These are phyloP conservation scores for Ceratobasidium theobromae DNA, from an alignment of 1,284 basidiomycete species.

Conservation along the genomic window DNA sequence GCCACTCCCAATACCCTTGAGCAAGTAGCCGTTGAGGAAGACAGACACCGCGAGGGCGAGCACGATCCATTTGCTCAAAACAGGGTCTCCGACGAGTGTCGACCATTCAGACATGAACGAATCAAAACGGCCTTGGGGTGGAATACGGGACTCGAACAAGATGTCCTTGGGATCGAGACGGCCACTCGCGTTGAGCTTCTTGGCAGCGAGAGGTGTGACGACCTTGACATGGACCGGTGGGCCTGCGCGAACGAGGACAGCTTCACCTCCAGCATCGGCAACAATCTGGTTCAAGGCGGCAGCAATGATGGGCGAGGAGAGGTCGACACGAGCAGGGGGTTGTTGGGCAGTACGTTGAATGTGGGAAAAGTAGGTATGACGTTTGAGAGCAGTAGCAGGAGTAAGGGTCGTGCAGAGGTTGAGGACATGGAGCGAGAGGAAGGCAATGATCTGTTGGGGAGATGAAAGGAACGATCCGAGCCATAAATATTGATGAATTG, in stretches of 20 bases:
- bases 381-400: conserved; percentile 63
- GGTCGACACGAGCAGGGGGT: conserved; percentile 30
- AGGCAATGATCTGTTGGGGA: conserved; percentile 67
- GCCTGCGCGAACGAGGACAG: conserved; percentile 68
- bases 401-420: conserved; percentile 94
- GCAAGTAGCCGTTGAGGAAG: conserved; percentile 89
- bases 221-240: conserved; percentile 65
- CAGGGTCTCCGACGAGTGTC: conserved; percentile 90
- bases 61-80: conserved; percentile 96
- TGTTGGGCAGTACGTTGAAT: conserved; percentile 21
- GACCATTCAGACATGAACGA: conserved; percentile 95
- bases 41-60: conserved; percentile 84
- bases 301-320: conserved; percentile 48
- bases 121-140: conserved; percentile 57
- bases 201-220: conserved; percentile 42
- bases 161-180: conserved; percentile 23
- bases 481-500: too few species aligned
- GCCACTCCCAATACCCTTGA: conserved; percentile 67
- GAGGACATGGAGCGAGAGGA: conserved; percentile 85
- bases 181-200: conserved; percentile 30
- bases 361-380: conserved; percentile 46
- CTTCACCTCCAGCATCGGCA: conserved; percentile 45
- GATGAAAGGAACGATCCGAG: conserved; percentile 6
- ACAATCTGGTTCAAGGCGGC: conserved; percentile 45
- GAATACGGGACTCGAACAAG: conserved; percentile 28